phyloP scores from a whole-genome alignment of 2,329 filamentous ascomycete genomes.

The Hypoxylon sp. region DNA sequence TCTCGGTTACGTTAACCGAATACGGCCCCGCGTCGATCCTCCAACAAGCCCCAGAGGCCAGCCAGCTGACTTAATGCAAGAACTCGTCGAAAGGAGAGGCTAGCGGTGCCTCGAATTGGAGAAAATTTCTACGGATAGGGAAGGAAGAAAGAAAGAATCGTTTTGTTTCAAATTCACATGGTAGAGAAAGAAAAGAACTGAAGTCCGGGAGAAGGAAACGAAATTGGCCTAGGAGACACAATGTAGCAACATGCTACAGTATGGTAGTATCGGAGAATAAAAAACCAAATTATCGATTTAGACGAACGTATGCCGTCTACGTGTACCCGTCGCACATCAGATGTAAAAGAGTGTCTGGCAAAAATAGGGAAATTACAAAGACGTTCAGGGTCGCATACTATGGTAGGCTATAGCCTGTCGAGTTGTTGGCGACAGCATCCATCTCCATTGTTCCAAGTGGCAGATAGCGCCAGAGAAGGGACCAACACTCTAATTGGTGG shows the following conservation, averaged over 20 bases:
- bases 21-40: slow-evolving; percentile 37
- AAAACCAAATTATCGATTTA: slow-evolving; percentile 20
- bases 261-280: slow-evolving; percentile 18
- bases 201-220: slow-evolving; percentile 5
- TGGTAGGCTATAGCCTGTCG: neutral
- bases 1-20: slow-evolving; percentile 21
- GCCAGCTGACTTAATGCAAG: slow-evolving; percentile 30
- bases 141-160: slow-evolving; percentile 7
- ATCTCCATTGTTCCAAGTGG: neutral
- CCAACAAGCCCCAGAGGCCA: slow-evolving; percentile 18
- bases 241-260: slow-evolving; percentile 8
- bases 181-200: neutral
- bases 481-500: slow-evolving; percentile 20
- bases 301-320: slow-evolving; percentile 14
- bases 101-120: slow-evolving; percentile 7
- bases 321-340: slow-evolving; percentile 16
- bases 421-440: slow-evolving; percentile 1
- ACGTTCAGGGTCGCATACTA: neutral
- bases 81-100: slow-evolving; percentile 14
- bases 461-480: neutral
- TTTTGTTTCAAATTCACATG: slow-evolving; percentile 25
- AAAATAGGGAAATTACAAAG: slow-evolving; percentile 12
- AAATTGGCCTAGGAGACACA: slow-evolving; percentile 7
- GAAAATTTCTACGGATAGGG: neutral
- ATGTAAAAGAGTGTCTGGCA: slow-evolving; percentile 6